These are phyloP conservation scores for Graphiopsis chlorocephala DNA, from an alignment of 2,329 filamentous ascomycete genomes.

Conservation along the genomic window DNA sequence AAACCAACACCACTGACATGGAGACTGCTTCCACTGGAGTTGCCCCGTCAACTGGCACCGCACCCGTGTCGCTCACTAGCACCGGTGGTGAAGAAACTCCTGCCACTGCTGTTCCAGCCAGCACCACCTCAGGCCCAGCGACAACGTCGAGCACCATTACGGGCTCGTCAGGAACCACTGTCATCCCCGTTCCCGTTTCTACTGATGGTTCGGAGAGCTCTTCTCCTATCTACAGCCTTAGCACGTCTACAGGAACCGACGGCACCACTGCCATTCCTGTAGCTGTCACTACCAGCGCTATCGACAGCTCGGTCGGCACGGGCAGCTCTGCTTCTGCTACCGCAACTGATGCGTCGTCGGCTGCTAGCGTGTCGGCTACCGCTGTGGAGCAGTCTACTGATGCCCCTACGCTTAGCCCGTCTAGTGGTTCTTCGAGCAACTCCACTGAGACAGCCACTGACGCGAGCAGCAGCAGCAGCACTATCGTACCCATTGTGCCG, in stretches of 20 bases:
- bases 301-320: constrained; percentile 5
- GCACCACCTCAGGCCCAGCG: constrained; percentile 19
- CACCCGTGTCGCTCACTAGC: not conserved
- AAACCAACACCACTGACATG: constrained; percentile 3
- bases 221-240: constrained; percentile 10
- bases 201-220: constrained; percentile 1
- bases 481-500: constrained; percentile 5
- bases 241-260: constrained; percentile 12
- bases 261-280: constrained; percentile 17
- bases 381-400: constrained; percentile 5
- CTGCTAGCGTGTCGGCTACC: not conserved
- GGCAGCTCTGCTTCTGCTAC: constrained; percentile 2
- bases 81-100: not conserved
- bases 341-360: not conserved
- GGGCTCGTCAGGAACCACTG: constrained; percentile 16
- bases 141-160: constrained; percentile 19
- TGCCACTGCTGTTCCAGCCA: constrained; percentile 25
- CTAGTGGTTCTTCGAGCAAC: constrained; percentile 6
- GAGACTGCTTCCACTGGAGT: constrained; percentile 7
- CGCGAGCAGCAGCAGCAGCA: constrained; percentile 1
- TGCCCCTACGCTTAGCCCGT: not conserved
- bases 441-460: not conserved
- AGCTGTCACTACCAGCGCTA: constrained; percentile 9
- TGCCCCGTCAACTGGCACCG: constrained; percentile 3
- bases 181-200: constrained; percentile 16